phyloP scores from a whole-genome alignment of 139 green algal genomes.

The Asterochloris sp. region DNA sequence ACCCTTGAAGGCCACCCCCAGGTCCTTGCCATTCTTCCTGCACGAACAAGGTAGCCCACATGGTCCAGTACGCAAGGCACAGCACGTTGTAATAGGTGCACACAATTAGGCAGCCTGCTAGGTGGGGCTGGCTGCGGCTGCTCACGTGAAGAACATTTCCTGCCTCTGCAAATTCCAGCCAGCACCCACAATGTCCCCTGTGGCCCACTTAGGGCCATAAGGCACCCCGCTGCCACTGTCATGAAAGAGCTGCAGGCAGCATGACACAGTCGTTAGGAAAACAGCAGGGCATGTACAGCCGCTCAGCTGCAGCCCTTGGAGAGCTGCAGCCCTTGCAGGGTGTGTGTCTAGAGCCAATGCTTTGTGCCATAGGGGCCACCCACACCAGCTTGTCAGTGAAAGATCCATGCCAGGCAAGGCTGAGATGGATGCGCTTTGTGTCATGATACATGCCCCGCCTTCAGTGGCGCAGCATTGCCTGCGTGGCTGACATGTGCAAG shows the following conservation, averaged over 20 bases:
- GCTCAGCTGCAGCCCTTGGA: too few species aligned
- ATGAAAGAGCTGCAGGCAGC: constrained; percentile 15
- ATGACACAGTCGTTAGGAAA: background rate
- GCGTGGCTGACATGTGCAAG: background rate
- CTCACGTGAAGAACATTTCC: constrained; percentile 94
- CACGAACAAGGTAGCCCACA: background rate
- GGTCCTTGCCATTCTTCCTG: constrained; percentile 80
- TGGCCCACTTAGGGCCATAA: constrained; percentile 72
- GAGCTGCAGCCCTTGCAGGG: too few species aligned
- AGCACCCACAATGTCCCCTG: constrained; percentile 77
- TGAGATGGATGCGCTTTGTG: too few species aligned
- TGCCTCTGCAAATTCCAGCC: constrained; percentile 66
- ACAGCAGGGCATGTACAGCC: too few species aligned
- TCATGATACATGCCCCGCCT: too few species aligned
- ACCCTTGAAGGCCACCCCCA: constrained; percentile 67
- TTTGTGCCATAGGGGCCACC: background rate
- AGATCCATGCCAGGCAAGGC: too few species aligned
- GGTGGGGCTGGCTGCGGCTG: background rate
- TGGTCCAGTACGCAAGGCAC: too few species aligned
- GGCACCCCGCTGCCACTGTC: constrained; percentile 54
- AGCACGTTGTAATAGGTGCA: too few species aligned
- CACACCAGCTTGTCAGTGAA: too few species aligned
- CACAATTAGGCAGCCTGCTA: too few species aligned
- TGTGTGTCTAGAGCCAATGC: background rate
- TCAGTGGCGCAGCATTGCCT: background rate